Percentiles rank a stretch among this genome's conserved stretches.
These are phyloP conservation scores for Russula abietina DNA, from an alignment of 768 basidiomycete genomes.

Conservation along the genomic window DNA sequence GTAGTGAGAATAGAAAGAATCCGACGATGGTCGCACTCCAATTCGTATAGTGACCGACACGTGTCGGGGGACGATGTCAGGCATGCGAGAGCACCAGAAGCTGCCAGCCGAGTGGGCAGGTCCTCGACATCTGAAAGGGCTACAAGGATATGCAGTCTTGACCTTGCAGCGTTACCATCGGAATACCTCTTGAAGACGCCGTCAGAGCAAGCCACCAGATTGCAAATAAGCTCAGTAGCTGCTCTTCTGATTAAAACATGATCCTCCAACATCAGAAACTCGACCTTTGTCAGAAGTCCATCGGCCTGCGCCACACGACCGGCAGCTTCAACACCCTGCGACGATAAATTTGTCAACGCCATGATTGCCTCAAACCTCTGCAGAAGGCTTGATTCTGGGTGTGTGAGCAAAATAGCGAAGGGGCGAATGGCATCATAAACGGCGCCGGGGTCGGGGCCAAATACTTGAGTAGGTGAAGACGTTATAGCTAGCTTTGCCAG, in stretches of 20 bases:
- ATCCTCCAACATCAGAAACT: slow-evolving; percentile 74
- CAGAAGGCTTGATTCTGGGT: slow-evolving; percentile 60
- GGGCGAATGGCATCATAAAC: slow-evolving; percentile 82
- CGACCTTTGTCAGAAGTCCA: slow-evolving; percentile 57
- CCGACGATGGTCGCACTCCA: slow-evolving; percentile 60
- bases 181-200: slow-evolving; percentile 69
- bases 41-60: slow-evolving; percentile 53
- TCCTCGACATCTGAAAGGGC: slow-evolving; percentile 88
- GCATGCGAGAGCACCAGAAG: slow-evolving; percentile 83
- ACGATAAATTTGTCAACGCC: slow-evolving; percentile 94
- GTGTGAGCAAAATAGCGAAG: slow-evolving; percentile 64
- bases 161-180: slow-evolving; percentile 39
- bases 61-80: slow-evolving; percentile 57
- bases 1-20: slow-evolving; percentile 61
- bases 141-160: slow-evolving; percentile 74
- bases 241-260: slow-evolving; percentile 79
- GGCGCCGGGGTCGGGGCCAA: slow-evolving; percentile 75
- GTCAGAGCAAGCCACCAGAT: slow-evolving; percentile 75
- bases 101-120: slow-evolving; percentile 77
- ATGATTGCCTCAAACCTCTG: slow-evolving; percentile 91
- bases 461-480: slow-evolving; percentile 81
- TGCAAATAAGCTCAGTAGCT: slow-evolving; percentile 87
- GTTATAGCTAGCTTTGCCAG: slow-evolving; percentile 92
- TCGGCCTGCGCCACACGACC: slow-evolving; percentile 58
- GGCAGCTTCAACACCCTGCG: slow-evolving; percentile 60